phyloP scores from a whole-genome alignment of 805 yeast species.

The Candida arabinofermentans region DNA sequence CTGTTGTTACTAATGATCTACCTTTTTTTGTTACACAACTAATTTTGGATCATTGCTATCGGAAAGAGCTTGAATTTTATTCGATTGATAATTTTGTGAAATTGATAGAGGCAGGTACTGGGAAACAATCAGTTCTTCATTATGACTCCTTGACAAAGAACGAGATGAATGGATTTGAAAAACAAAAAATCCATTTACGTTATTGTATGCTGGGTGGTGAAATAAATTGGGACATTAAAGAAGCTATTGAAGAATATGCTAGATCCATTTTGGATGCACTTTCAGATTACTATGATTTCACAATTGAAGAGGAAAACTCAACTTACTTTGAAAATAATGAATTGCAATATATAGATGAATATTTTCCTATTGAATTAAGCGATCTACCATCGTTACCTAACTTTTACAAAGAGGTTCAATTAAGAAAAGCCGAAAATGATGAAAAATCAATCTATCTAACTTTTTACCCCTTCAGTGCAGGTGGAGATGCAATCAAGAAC shows the following conservation, averaged over 20 bases:
- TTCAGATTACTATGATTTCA: slow-evolving; percentile 7
- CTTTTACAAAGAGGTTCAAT: slow-evolving; percentile 14
- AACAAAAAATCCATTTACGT: slow-evolving; percentile 2
- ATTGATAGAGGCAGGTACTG: slow-evolving; percentile 1
- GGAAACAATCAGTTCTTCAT: slow-evolving; percentile 9
- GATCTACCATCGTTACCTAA: slow-evolving; percentile 20
- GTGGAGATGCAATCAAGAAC: slow-evolving; percentile 14
- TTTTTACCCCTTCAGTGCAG: slow-evolving; percentile 24
- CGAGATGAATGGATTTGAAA: background rate
- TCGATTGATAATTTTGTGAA: slow-evolving; percentile 20
- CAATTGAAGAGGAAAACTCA: slow-evolving; percentile 5
- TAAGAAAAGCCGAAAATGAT: slow-evolving; percentile 1
- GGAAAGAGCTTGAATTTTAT: slow-evolving; percentile 24
- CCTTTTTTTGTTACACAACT: slow-evolving; percentile 47
- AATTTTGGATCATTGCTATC: slow-evolving; percentile 27
- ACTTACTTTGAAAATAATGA: background rate
- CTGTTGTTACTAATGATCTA: slow-evolving; percentile 44
- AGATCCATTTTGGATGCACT: slow-evolving; percentile 6
- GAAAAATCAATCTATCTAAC: slow-evolving; percentile 13
- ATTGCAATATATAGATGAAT: slow-evolving; percentile 10
- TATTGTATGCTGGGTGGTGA: slow-evolving; percentile 14
- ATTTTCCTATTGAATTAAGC: slow-evolving; percentile 21
- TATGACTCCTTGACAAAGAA: slow-evolving; percentile 5
- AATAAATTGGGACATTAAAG: slow-evolving; percentile 15
- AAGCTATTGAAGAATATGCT: slow-evolving; percentile 14